phyloP scores from a whole-genome alignment of 1,139 yeast genomes.

The Geotrichum citri-aurantii region DNA sequence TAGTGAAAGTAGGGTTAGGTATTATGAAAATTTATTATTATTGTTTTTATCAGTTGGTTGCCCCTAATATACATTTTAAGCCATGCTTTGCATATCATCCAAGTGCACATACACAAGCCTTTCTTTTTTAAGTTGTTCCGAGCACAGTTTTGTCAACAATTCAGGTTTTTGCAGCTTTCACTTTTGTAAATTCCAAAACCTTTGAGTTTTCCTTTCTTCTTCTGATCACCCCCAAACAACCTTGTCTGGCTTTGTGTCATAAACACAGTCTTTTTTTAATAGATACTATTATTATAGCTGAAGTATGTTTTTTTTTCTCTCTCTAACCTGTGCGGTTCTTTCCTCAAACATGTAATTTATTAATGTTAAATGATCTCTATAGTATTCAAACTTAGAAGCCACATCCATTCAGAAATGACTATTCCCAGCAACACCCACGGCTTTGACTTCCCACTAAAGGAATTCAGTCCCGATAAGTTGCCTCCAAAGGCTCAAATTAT shows the following conservation, averaged over 20 bases:
- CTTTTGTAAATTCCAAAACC: not conserved
- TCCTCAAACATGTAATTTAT: too few species aligned
- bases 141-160: not conserved
- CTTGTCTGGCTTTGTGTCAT: not conserved
- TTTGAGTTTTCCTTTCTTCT: not conserved
- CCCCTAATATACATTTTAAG: too few species aligned
- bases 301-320: too few species aligned
- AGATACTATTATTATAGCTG: too few species aligned
- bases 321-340: too few species aligned
- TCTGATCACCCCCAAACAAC: not conserved
- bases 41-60: too few species aligned
- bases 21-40: not conserved
- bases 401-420: not conserved
- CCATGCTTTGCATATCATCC: too few species aligned
- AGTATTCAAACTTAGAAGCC: too few species aligned
- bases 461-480: slow-evolving; percentile 24
- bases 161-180: not conserved
- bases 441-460: slow-evolving; percentile 25
- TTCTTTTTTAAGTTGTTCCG: not conserved
- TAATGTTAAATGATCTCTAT: too few species aligned
- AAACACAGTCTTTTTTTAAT: too few species aligned
- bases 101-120: too few species aligned
- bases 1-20: not conserved
- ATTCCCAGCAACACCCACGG: slow-evolving; percentile 11
- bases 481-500: slow-evolving; percentile 27